These are phyloP conservation scores for Euclidium syriacum DNA, from an alignment of 345 rosid genomes.

Conservation along the genomic window DNA sequence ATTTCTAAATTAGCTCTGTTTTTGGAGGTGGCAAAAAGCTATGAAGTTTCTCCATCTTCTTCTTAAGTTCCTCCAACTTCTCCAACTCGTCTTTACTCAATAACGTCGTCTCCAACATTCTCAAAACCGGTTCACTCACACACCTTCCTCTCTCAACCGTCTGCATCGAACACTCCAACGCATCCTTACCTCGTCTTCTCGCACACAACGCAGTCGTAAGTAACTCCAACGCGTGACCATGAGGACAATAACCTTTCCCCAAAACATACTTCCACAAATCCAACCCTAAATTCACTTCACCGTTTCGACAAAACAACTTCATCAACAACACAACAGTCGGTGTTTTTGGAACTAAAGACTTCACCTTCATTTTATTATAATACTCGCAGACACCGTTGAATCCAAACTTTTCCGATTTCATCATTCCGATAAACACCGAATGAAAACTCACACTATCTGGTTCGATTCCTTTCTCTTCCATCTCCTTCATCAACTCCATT, in stretches of 20 bases:
- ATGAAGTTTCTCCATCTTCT: constrained; percentile 45
- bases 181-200: constrained; percentile 49
- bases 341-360: constrained; percentile 56
- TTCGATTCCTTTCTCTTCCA: constrained; percentile 53
- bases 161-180: constrained; percentile 61
- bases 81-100: constrained; percentile 32
- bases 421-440: constrained; percentile 60
- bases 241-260: constrained; percentile 73
- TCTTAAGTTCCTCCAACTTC: constrained; percentile 49
- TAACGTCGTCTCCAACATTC: constrained; percentile 49
- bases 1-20: constrained; percentile 25
- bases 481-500: constrained; percentile 57
- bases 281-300: constrained; percentile 51
- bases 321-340: constrained; percentile 75
- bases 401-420: constrained; percentile 48
- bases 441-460: constrained; percentile 63
- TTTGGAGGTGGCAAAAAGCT: constrained; percentile 46
- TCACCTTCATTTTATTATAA: constrained; percentile 49
- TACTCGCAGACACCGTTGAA: constrained; percentile 46
- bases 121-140: constrained; percentile 42
- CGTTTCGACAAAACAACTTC: constrained; percentile 64
- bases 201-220: constrained; percentile 69
- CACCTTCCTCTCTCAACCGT: constrained; percentile 70
- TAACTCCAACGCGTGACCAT: constrained; percentile 70
- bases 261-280: constrained; percentile 56